Evolutionary conservation across 345 rosid genomes (phyloP).

Genomic region (Pelargonium nanum): DNA sequence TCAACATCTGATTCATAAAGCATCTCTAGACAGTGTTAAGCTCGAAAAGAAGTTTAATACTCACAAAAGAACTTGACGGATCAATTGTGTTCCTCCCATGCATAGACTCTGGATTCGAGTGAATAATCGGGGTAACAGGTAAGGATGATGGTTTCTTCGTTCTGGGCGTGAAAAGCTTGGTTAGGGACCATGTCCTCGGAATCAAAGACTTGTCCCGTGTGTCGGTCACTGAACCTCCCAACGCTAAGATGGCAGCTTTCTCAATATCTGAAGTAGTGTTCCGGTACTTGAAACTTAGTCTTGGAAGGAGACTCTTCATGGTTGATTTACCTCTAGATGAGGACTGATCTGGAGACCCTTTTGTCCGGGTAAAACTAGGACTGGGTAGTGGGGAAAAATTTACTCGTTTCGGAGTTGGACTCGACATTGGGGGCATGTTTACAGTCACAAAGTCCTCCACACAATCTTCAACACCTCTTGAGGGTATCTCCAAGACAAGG

Average conservation of each 20-base stretch:
- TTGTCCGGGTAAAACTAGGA: constrained; percentile 31
- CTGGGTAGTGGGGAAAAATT: constrained; percentile 76
- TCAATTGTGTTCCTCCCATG: constrained; percentile 48
- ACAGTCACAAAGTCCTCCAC: constrained; percentile 29
- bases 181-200: constrained; percentile 50
- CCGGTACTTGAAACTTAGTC: constrained; percentile 57
- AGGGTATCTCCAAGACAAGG: constrained; percentile 36
- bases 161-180: constrained; percentile 48
- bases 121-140: constrained; percentile 58
- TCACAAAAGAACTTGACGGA: constrained; percentile 34
- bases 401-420: constrained; percentile 52
- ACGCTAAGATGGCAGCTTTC: constrained; percentile 59
- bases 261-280: constrained; percentile 47
- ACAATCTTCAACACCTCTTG: constrained; percentile 27
- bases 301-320: constrained; percentile 57
- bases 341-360: constrained; percentile 26
- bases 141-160: constrained; percentile 48
- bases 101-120: constrained; percentile 85
- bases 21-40: too few relatives aligned
- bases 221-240: constrained; percentile 37
- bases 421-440: constrained; percentile 44
- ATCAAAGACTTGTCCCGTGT: constrained; percentile 24
- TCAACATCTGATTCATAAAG: neutral
- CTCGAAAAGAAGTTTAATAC: constrained; percentile 8
- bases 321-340: constrained; percentile 39